Evolutionary conservation across 2,329 filamentous ascomycete species (phyloP).

Genomic region (Chrysoporthe deuterocubensis): DNA sequence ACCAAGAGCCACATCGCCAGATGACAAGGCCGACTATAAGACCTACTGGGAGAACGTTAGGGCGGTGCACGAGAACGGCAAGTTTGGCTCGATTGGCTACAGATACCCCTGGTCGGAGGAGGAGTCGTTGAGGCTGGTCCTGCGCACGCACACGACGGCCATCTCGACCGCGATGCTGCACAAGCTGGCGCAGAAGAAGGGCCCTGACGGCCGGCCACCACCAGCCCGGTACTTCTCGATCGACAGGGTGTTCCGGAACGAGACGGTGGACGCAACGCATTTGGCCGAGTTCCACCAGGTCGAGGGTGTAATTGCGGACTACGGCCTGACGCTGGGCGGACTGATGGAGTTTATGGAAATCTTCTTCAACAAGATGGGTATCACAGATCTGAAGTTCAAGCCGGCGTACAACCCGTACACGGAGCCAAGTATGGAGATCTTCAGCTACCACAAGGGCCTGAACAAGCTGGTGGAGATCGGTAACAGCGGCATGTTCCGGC

Average conservation of each 20-base stretch:
- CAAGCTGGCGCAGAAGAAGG: slow-evolving; percentile 81
- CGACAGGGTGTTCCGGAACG: slow-evolving; percentile 95
- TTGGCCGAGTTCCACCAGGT: slow-evolving; percentile 98
- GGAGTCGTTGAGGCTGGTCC: slow-evolving; percentile 83
- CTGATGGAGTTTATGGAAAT: slow-evolving; percentile 90
- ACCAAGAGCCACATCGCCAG: slow-evolving; percentile 60
- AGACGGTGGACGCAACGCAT: slow-evolving; percentile 96
- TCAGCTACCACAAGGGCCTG: slow-evolving; percentile 88
- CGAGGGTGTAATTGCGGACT: slow-evolving; percentile 97
- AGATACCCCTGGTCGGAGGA: slow-evolving; percentile 91
- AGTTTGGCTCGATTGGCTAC: slow-evolving; percentile 95
- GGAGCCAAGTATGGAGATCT: slow-evolving; percentile 97
- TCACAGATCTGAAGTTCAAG: slow-evolving; percentile 86
- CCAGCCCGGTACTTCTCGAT: slow-evolving; percentile 97
- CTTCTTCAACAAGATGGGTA: slow-evolving; percentile 97
- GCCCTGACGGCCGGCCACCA: slow-evolving; percentile 67
- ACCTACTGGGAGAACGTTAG: slow-evolving; percentile 88
- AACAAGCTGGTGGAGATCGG: slow-evolving; percentile 96
- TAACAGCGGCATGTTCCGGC: slow-evolving; percentile 98
- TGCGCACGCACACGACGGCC: slow-evolving; percentile 95
- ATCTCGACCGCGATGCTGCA: slow-evolving; percentile 90
- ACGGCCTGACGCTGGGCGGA: slow-evolving; percentile 87
- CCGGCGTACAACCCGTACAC: slow-evolving; percentile 91
- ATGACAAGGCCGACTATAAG: slow-evolving; percentile 71
- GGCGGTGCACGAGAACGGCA: slow-evolving; percentile 86